Conservation (phyloP, 73 alveolate species). For the Effrenium voratum region DNA sequence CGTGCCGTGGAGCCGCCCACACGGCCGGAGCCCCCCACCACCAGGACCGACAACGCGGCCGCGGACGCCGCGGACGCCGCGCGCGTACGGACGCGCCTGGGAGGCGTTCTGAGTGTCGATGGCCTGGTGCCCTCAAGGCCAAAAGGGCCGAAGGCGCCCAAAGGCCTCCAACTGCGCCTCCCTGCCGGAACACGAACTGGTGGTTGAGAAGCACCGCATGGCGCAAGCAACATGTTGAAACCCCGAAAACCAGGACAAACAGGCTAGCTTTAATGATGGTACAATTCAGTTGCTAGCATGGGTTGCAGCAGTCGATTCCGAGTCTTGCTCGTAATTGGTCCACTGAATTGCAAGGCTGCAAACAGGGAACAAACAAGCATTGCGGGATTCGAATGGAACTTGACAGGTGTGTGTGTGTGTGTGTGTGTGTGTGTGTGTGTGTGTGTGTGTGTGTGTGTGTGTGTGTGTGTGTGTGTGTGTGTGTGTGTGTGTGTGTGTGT, state of each 20-base stretch:
- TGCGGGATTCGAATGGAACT: neutral
- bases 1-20: slow-evolving; percentile 89
- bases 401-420: neutral
- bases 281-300: no score
- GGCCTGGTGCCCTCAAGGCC: no score
- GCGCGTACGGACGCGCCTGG: neutral
- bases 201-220: neutral
- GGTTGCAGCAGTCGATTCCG: no score
- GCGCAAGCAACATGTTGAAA: neutral
- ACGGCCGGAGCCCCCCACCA: slow-evolving; percentile 67
- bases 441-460: no score
- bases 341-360: neutral
- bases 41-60: slow-evolving; percentile 8
- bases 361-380: neutral
- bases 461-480: neutral
- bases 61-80: neutral
- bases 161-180: no score
- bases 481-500: no score
- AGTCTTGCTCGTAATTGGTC: no score
- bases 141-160: no score
- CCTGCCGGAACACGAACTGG: neutral
- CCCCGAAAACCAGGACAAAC: neutral
- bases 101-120: no score
- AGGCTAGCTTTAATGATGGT: no score
- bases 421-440: neutral